Conservation (phyloP, 495 filamentous ascomycete genomes). For the Mycothermus thermophilus region DNA sequence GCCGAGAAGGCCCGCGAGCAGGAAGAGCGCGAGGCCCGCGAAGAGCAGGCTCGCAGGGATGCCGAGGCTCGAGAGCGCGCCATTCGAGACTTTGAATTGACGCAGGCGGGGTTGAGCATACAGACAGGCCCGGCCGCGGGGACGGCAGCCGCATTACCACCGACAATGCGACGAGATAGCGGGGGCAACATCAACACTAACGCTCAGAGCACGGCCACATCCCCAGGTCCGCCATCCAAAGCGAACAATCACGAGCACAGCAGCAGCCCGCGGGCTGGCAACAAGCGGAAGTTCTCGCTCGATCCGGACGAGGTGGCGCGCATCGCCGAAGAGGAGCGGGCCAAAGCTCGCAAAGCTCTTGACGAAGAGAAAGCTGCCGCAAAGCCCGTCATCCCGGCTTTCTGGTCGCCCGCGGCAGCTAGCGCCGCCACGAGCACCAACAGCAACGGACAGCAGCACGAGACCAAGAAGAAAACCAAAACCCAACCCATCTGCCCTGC, state of each 20-base stretch:
- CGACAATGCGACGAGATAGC: too few relatives aligned
- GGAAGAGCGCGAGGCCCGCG: constrained; percentile 38
- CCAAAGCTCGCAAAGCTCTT: constrained; percentile 51
- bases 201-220: too few relatives aligned
- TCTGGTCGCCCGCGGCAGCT: constrained; percentile 85
- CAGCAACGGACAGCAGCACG: constrained; percentile 27
- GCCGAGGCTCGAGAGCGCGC: constrained; percentile 46
- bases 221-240: too few relatives aligned
- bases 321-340: constrained; percentile 54
- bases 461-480: constrained; percentile 52
- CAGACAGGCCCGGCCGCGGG: too few relatives aligned
- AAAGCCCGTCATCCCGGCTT: constrained; percentile 69
- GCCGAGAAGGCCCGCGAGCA: constrained; percentile 52
- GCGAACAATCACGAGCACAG: neutral
- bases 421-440: constrained; percentile 43
- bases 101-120: constrained; percentile 56
- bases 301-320: constrained; percentile 67
- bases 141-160: too few relatives aligned
- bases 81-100: constrained; percentile 48
- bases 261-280: constrained; percentile 29
- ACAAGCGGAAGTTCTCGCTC: constrained; percentile 70
- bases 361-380: constrained; percentile 64
- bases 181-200: too few relatives aligned
- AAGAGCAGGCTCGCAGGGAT: constrained; percentile 38
- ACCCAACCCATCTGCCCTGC: constrained; percentile 67